Evolutionary conservation across 306 rosid genomes (phyloP).

Genomic region (Fragaria iinumae): DNA sequence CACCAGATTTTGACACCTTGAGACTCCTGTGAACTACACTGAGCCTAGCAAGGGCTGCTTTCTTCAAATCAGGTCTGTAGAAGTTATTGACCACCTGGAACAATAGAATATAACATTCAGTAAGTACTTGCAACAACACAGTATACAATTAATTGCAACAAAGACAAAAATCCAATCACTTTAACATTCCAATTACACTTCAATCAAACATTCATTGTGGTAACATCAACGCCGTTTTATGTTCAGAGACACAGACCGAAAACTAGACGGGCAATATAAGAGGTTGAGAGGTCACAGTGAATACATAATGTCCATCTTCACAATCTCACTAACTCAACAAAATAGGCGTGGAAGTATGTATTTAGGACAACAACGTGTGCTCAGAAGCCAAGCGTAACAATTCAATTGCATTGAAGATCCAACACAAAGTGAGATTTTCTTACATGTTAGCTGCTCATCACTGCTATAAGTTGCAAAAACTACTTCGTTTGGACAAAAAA

Average conservation of each 20-base stretch:
- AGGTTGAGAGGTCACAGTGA: not conserved
- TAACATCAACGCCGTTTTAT: not conserved
- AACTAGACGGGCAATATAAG: not conserved
- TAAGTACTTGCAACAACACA: not conserved
- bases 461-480: conserved; percentile 1
- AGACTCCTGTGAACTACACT: conserved; percentile 74
- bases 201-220: not conserved
- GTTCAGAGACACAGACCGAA: not conserved
- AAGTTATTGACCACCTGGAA: conserved; percentile 54
- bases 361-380: conserved; percentile 17
- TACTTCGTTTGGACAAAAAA: too few species aligned
- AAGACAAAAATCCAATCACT: not conserved
- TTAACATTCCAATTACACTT: not conserved
- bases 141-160: not conserved
- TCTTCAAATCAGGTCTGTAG: conserved; percentile 75
- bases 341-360: too few species aligned
- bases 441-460: conserved; percentile 25
- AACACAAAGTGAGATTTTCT: conserved; percentile 21
- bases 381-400: conserved; percentile 96
- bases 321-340: not conserved
- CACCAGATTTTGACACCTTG: conserved; percentile 70
- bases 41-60: conserved; percentile 73
- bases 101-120: not conserved
- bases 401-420: conserved; percentile 53
- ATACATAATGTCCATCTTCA: not conserved